Conservation (phyloP, 2,329 filamentous ascomycete genomes). For the Phyllosticta citriasiana region DNA sequence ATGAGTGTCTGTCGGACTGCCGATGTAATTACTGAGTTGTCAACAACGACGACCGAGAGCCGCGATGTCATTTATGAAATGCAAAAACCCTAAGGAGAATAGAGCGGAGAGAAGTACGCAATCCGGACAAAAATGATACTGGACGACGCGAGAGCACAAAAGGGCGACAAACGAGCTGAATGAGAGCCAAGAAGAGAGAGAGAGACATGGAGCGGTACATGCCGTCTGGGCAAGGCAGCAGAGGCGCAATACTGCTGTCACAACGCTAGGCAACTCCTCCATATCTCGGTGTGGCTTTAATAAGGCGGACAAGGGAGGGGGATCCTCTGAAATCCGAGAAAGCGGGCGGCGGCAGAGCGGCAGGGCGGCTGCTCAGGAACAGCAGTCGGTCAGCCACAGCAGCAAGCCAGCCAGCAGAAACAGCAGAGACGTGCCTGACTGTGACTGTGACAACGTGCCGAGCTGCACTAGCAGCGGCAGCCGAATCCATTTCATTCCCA, state of each 20-base stretch:
- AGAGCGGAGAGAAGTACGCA: too few species aligned
- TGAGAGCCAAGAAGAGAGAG: not conserved
- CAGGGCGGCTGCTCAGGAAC: not conserved
- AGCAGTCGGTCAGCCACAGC: not conserved
- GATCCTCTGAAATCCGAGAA: not conserved
- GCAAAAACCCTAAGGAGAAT: too few species aligned
- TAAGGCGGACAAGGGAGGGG: not conserved
- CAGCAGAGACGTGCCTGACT: not conserved
- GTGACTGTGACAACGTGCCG: not conserved
- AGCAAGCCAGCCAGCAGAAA: not conserved
- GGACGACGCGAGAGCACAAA: not conserved
- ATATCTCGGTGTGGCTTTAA: not conserved
- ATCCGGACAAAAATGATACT: too few species aligned
- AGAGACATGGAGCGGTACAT: not conserved
- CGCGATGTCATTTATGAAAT: too few species aligned
- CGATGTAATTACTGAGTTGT: too few species aligned
- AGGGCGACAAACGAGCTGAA: not conserved
- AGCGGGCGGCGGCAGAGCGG: not conserved
- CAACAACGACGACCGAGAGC: too few species aligned
- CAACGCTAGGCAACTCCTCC: not conserved
- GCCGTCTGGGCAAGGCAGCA: not conserved
- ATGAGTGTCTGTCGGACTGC: too few species aligned
- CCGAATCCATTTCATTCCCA: not conserved
- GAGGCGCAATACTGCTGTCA: not conserved
- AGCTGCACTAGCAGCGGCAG: not conserved